Conservation (phyloP, 768 basidiomycete genomes). For the Galerina marginata region DNA sequence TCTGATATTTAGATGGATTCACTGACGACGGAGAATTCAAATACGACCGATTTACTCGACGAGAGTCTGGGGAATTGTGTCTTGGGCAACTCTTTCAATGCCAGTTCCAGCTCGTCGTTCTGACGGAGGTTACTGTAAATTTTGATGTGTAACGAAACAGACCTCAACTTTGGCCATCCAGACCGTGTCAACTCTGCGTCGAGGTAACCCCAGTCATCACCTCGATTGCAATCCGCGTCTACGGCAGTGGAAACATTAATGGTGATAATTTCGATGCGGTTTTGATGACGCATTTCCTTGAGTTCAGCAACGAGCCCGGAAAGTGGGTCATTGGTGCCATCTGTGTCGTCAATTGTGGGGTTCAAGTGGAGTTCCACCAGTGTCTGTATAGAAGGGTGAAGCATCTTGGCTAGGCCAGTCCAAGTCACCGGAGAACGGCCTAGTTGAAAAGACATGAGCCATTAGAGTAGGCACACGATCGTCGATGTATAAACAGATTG, state of each 20-base stretch:
- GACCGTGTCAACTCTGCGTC: background rate
- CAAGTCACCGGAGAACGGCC: background rate
- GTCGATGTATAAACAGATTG: too few species aligned
- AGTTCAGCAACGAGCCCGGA: background rate
- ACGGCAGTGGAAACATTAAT: background rate
- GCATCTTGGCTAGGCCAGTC: background rate
- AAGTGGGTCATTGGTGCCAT: background rate
- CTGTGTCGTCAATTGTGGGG: background rate
- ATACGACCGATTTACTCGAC: background rate
- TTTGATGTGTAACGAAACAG: background rate
- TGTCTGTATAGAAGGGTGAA: background rate
- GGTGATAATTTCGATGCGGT: background rate
- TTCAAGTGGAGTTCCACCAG: background rate
- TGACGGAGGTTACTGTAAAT: background rate
- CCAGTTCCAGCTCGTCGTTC: background rate
- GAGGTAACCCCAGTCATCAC: slow-evolving; percentile 1
- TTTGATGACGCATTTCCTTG: background rate
- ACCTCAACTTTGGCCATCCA: background rate
- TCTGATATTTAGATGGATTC: too few species aligned
- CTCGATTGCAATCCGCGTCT: background rate
- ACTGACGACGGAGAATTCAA: too few species aligned
- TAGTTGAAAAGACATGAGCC: background rate
- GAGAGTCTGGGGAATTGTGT: background rate
- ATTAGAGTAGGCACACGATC: too few species aligned
- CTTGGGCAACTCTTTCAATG: background rate